phyloP scores from a whole-genome alignment of 2,329 filamentous ascomycete genomes.

The Biscogniauxia sp. region DNA sequence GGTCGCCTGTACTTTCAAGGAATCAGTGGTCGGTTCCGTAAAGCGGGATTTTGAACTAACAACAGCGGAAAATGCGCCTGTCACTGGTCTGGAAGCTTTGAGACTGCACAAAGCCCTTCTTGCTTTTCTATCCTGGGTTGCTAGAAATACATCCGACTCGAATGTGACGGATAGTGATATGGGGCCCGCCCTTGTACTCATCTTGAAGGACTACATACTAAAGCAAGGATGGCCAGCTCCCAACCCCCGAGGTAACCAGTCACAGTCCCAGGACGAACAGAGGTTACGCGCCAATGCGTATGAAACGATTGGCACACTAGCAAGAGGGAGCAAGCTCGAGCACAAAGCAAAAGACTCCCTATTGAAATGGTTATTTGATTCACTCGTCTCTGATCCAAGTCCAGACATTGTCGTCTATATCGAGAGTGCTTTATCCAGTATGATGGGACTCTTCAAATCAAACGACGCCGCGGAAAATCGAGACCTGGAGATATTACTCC shows the following conservation, averaged over 20 bases:
- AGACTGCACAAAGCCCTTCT: conserved; percentile 84
- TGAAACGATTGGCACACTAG: conserved; percentile 83
- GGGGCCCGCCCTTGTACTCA: conserved; percentile 64
- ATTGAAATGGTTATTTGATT: conserved; percentile 78
- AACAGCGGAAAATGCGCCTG: conserved; percentile 32
- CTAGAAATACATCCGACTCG: conserved; percentile 62
- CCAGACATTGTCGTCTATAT: conserved; percentile 80
- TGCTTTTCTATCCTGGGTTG: conserved; percentile 82
- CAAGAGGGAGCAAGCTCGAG: conserved; percentile 60
- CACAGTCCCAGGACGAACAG: conserved; percentile 54
- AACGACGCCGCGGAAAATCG: conserved; percentile 28
- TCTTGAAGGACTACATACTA: conserved; percentile 71
- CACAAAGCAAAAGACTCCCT: conserved; percentile 50
- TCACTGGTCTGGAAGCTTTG: conserved; percentile 67
- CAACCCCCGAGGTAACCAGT: conserved; percentile 41
- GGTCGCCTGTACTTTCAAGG: conserved; percentile 66
- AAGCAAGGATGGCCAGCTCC: conserved; percentile 80
- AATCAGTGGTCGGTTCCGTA: conserved; percentile 68
- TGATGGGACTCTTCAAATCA: conserved; percentile 50
- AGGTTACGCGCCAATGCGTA: conserved; percentile 78
- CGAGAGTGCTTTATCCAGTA: conserved; percentile 79
- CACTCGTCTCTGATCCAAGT: conserved; percentile 75
- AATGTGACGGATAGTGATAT: conserved; percentile 60
- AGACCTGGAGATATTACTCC: conserved; percentile 54
- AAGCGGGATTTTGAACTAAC: conserved; percentile 57